Evolutionary conservation across 495 filamentous ascomycete genomes (phyloP), one percentile per base, ranked within the genome.

Genomic region (Massariosphaeria phaeospora): DNA sequence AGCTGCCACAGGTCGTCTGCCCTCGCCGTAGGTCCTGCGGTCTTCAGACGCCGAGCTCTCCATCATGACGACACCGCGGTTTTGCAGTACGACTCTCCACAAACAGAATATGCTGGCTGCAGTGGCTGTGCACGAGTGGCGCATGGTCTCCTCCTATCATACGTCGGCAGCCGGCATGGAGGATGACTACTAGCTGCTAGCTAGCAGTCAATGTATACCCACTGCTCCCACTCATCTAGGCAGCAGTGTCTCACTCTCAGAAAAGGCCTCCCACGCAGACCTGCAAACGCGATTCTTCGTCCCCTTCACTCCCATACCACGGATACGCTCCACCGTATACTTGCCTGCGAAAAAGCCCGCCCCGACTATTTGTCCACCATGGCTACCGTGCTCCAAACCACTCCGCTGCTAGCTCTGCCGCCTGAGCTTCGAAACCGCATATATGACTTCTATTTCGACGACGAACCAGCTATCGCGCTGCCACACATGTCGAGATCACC

Each of bases 401-500:
- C 42, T 7, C 39, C 36, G 11, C 41, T 60, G 13, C 48, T 60
- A 2, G 23, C 18, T 1, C 43, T 60, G 2, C 42, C 58, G 9
- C 31, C 45, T 1, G 57, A 60, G 33, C 50, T 60, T 1, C 31
- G 50, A 23, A 40, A 55, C 26, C 24, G 26, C 13, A 38, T 60
- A 8, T 53, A 44, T 15, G 20, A 33, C 36, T 52, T 55, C 39
- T 56, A 46, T 25, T 52, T 55, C 45, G 9, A 39, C 38, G 38
- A 26, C 20, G 39, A 43, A 26, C 17, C 55, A n/a, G 23, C 48
- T 31, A 30, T 26, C 24, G 17, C 34, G 2, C 25, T 47, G 1
- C 36, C 36, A 31, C 51, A 42, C 27, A 45, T 55, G 24, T 33
- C 26, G 2, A 44, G 30, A 25, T 61, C 58, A n/a, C 45, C 46